These are phyloP conservation scores for Cryptococcus sp. DNA, from an alignment of 1,284 basidiomycete species.

Conservation along the genomic window DNA sequence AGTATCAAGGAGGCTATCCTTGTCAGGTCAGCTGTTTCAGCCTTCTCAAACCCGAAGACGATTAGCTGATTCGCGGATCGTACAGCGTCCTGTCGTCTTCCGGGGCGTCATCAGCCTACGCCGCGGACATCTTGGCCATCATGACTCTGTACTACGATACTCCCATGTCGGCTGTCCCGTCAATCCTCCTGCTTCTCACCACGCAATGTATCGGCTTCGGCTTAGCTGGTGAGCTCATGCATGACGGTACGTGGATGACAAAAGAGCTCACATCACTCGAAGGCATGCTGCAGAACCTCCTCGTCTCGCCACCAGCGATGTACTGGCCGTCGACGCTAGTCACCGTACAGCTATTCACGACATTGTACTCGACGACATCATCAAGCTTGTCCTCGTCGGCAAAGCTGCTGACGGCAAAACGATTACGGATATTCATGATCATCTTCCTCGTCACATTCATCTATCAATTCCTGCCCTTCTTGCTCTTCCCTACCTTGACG, in stretches of 20 bases:
- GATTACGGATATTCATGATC: slow-evolving; percentile 56
- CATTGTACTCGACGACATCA: slow-evolving; percentile 54
- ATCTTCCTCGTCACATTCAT: slow-evolving; percentile 53
- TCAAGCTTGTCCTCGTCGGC: slow-evolving; percentile 22
- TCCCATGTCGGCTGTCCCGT: slow-evolving; percentile 46
- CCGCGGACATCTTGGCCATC: slow-evolving; percentile 56
- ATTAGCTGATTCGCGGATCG: neutral
- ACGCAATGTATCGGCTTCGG: slow-evolving; percentile 61
- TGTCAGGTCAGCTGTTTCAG: slow-evolving; percentile 33
- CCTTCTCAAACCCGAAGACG: neutral
- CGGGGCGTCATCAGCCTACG: slow-evolving; percentile 54
- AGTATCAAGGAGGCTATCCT: slow-evolving; percentile 55
- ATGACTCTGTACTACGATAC: slow-evolving; percentile 55
- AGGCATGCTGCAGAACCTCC: slow-evolving; percentile 53
- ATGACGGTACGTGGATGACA: too few species aligned
- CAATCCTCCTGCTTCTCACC: slow-evolving; percentile 60
- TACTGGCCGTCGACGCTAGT: slow-evolving; percentile 58
- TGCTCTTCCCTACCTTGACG: slow-evolving; percentile 57
- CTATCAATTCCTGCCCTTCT: slow-evolving; percentile 57
- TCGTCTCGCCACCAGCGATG: slow-evolving; percentile 51
- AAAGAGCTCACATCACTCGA: neutral
- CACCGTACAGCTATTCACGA: slow-evolving; percentile 57
- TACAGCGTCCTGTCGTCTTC: slow-evolving; percentile 56
- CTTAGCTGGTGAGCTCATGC: slow-evolving; percentile 54
- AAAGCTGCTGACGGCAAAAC: slow-evolving; percentile 43